phyloP scores from a whole-genome alignment of 2,329 filamentous ascomycete genomes.

The Pseudogymnoascus destructans region DNA sequence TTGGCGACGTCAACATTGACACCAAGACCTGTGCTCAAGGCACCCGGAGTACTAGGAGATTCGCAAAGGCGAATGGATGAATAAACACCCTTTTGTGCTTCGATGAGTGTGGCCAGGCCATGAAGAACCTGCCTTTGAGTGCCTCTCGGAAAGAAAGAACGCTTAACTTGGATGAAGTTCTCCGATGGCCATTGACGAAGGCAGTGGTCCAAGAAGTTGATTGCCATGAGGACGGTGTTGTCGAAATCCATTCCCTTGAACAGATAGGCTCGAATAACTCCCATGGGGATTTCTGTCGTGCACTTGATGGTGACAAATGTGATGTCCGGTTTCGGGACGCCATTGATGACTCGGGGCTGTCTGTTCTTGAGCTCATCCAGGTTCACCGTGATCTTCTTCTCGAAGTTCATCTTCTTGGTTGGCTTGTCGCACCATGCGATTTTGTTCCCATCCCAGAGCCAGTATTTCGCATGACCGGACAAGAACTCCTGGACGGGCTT shows the following conservation, averaged over 20 bases:
- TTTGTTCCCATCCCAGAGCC: conserved; percentile 73
- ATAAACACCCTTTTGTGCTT: conserved; percentile 82
- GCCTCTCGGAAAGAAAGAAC: conserved; percentile 56
- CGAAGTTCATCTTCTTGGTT: conserved; percentile 1
- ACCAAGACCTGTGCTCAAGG: conserved; percentile 44
- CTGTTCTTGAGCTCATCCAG: conserved; percentile 52
- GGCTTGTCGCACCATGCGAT: conserved; percentile 59
- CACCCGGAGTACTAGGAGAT: conserved; percentile 25
- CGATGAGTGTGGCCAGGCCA: conserved; percentile 50
- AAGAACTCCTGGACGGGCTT: conserved; percentile 43
- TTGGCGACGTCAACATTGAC: conserved; percentile 90
- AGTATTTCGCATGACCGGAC: conserved; percentile 33
- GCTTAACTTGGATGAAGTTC: conserved; percentile 57
- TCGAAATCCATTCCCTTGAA: conserved; percentile 45
- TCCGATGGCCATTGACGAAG: conserved; percentile 67
- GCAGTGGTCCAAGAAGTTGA: conserved; percentile 86
- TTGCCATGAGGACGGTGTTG: conserved; percentile 57
- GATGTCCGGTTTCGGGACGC: conserved; percentile 26
- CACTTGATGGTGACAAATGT: conserved; percentile 50
- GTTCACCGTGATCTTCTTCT: conserved; percentile 42
- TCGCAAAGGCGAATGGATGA: conserved; percentile 68
- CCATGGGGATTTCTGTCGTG: conserved; percentile 57
- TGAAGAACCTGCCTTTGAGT: conserved; percentile 14
- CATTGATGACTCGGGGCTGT: conserved; percentile 26
- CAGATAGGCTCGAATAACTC: conserved; percentile 54